These are phyloP conservation scores for Drosera spatulata DNA, from an alignment of 179 eudicot genomes.

Conservation along the genomic window DNA sequence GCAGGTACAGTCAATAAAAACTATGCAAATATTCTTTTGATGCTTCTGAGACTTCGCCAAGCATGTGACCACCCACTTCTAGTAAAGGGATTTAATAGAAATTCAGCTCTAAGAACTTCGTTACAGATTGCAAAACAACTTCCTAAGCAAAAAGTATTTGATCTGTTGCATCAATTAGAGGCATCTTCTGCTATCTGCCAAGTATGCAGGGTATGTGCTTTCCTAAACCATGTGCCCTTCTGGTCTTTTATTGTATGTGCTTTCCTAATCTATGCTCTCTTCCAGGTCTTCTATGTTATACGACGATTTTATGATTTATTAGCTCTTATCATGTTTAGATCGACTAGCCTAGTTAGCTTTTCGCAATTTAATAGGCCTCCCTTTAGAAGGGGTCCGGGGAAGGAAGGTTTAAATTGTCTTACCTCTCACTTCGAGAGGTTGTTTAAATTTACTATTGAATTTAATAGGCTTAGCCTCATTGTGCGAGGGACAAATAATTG, in stretches of 20 bases:
- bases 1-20: constrained; percentile 94
- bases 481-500: background rate
- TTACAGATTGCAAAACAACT: constrained; percentile 50
- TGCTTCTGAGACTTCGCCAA: constrained; percentile 98
- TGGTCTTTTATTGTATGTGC: constrained; percentile 9
- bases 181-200: constrained; percentile 51
- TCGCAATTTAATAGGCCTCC: no score
- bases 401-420: no score
- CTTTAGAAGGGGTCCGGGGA: no score
- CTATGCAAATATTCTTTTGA: constrained; percentile 89
- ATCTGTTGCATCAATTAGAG: constrained; percentile 51
- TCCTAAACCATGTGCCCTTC: constrained; percentile 4
- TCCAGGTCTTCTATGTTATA: background rate
- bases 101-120: constrained; percentile 47
- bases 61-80: constrained; percentile 99
- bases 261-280: constrained; percentile 5
- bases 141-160: constrained; percentile 39
- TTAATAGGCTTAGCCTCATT: constrained; percentile 3
- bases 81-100: constrained; percentile 56
- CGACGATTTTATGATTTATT: background rate
- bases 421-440: no score
- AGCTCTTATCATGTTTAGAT: background rate
- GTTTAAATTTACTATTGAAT: no score
- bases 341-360: background rate
- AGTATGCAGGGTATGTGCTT: constrained; percentile 56